Base-by-base conservation (phyloP, 176 grass and related monocot species). In the Guadua angustifolia region DNA sequence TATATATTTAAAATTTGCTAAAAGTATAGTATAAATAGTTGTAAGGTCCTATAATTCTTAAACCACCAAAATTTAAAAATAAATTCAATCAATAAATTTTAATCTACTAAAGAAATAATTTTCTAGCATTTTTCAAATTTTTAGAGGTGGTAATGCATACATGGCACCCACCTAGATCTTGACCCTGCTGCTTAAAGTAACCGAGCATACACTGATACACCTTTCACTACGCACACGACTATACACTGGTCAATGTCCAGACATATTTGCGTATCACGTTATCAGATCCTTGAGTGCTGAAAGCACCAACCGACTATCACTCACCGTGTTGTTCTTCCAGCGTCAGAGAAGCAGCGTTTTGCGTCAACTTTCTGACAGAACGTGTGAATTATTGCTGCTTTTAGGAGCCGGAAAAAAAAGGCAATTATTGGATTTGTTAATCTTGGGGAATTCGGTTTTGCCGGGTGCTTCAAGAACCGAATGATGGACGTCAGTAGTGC, bases 391-490 rank as follows among this genome's bases (percentile, higher is more conserved):
- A 74, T 81, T 87, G 70, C n/a, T 40, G 22, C 69, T 81, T 39
- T 73, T 73, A 22, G 66, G 56, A 66, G 38, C 61, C 75, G 52
- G n/a, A n/a, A 55, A 70, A 75, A 82, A 78, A 15, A 64, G 55
- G 46, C 66, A 59, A 83, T 86, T 16, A 90, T 86, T 90, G 84
- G 25, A 55, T 36, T 82, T 82, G 53, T 82, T 86, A 77, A 74
- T 76, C 83, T n/a, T 53, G 3, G 17, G 24, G 38, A 65, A 47
- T 73, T 73, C 40, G 65, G 65, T 90, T 43, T 56, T 21, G 68
- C 25, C 39, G 35, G n/a, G 18, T 53, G 78, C 18, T 38, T 22
- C 14, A 13, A 16, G 45, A 18, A 65, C 19, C 26, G 3, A n/a
- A 22, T 33, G 79, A 51, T 49, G 9, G 42, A 77, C 42, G n/a